A percentile compares a stretch with the other conserved stretches of the same genome.
Conservation (phyloP, 164 flowering plant species). For the Umbellularia californica region DNA sequence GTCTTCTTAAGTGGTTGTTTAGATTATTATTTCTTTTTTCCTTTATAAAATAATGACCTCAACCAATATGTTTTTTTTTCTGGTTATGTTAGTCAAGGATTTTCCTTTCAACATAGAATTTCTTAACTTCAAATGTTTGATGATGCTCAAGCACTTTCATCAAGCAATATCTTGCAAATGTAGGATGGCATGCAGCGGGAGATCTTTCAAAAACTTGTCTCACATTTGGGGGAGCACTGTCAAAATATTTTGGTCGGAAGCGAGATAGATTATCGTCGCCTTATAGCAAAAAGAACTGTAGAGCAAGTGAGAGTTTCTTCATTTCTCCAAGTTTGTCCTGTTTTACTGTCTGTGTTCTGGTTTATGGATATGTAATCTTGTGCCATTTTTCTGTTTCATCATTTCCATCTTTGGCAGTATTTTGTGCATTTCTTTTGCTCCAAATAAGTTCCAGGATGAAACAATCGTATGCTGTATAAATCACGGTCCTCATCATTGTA, state of each 20-base stretch:
- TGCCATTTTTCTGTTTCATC: not conserved
- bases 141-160: not conserved
- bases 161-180: conserved; percentile 14
- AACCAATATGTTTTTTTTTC: not conserved
- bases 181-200: conserved; percentile 98
- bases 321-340: not conserved
- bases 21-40: not conserved
- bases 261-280: conserved; percentile 91
- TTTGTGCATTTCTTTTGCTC: not conserved
- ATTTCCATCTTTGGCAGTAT: not conserved
- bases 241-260: conserved; percentile 67
- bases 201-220: conserved; percentile 58
- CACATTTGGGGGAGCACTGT: conserved; percentile 69
- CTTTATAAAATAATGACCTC: no score
- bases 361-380: not conserved
- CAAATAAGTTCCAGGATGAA: not conserved
- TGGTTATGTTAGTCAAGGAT: no score
- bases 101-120: no score
- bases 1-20: no score
- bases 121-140: not conserved
- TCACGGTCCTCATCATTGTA: no score
- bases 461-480: no score
- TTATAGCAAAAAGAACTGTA: conserved; percentile 51
- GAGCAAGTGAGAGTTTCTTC: conserved; percentile 36
- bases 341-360: not conserved